Conservation (phyloP, 2,329 filamentous ascomycete genomes). For the Exophiala dermatitidis region DNA sequence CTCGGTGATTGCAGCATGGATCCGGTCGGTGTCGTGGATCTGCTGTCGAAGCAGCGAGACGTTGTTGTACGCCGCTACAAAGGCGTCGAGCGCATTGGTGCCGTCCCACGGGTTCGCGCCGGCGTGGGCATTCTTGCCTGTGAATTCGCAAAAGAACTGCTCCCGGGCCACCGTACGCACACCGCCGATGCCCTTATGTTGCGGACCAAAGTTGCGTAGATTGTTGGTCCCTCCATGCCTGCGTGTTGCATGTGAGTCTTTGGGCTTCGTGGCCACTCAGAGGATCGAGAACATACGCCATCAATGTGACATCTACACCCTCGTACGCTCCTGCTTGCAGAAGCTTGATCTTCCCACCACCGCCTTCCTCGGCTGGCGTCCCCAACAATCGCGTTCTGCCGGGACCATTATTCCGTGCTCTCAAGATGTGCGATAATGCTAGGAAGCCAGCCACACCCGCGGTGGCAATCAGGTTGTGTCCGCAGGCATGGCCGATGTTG, state of each 20-base stretch:
- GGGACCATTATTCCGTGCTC: constrained; percentile 7
- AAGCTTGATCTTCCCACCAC: constrained; percentile 37
- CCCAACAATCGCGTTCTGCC: constrained; percentile 34
- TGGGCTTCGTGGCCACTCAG: not conserved
- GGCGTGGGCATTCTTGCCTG: constrained; percentile 50
- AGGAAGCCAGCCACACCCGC: constrained; percentile 34
- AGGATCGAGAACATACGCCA: constrained; percentile 34
- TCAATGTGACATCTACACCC: constrained; percentile 38
- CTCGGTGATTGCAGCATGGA: constrained; percentile 50
- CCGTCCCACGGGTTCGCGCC: constrained; percentile 54
- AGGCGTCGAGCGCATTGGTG: constrained; percentile 53
- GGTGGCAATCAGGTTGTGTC: constrained; percentile 37
- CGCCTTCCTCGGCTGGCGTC: constrained; percentile 36
- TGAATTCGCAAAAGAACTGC: constrained; percentile 29
- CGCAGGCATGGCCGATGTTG: constrained; percentile 38
- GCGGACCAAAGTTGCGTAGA: not conserved
- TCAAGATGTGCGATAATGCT: constrained; percentile 31
- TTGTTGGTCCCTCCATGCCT: not conserved
- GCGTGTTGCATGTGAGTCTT: not conserved
- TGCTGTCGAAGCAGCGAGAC: constrained; percentile 52
- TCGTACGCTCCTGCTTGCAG: constrained; percentile 41
- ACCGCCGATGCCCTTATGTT: constrained; percentile 9
- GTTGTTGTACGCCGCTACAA: constrained; percentile 42
- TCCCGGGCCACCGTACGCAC: constrained; percentile 18
- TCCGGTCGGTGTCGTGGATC: constrained; percentile 45